Conservation (phyloP, 2,329 filamentous ascomycete genomes). For the Pochonia chlamydosporia region DNA sequence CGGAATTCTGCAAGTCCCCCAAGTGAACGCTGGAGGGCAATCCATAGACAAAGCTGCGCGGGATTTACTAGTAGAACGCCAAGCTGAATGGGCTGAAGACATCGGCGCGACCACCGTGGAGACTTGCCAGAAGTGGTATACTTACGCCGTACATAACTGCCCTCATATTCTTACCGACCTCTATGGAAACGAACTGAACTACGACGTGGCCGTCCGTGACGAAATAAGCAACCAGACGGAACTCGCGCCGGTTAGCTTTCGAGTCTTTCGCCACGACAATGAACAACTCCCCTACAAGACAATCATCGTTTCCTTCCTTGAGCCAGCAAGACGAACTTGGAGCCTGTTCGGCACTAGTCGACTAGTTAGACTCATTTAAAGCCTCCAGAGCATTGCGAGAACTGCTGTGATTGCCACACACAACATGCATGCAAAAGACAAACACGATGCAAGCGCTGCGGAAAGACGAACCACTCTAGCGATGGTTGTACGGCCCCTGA, state of each 20-base stretch:
- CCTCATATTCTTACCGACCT: slow-evolving; percentile 9
- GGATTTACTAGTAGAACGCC: slow-evolving; percentile 9
- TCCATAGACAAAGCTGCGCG: slow-evolving; percentile 3
- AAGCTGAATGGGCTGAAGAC: slow-evolving; percentile 9
- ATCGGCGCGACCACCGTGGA: slow-evolving; percentile 9
- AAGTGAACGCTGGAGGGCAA: slow-evolving; percentile 8
- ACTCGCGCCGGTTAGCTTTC: neutral
- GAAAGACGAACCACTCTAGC: slow-evolving; percentile 5
- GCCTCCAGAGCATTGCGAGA: slow-evolving; percentile 1
- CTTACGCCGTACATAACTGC: slow-evolving; percentile 10
- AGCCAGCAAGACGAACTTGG: slow-evolving; percentile 1
- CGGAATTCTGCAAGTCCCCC: slow-evolving; percentile 7
- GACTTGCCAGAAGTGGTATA: slow-evolving; percentile 11
- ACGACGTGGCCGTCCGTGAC: neutral
- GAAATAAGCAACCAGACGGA: slow-evolving; percentile 1
- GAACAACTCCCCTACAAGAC: neutral
- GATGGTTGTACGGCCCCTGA: slow-evolving; percentile 4
- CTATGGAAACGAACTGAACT: neutral
- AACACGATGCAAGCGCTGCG: slow-evolving; percentile 9
- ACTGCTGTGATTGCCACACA: slow-evolving; percentile 7
- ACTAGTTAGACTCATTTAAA: slow-evolving; percentile 4
- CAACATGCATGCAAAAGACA: slow-evolving; percentile 2
- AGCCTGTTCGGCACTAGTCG: slow-evolving; percentile 4
- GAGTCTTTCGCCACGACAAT: neutral
- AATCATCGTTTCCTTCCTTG: slow-evolving; percentile 3